Evolutionary conservation across 1,284 basidiomycete genomes (phyloP).

Genomic region (Cutaneotrichosporon cyanovorans): DNA sequence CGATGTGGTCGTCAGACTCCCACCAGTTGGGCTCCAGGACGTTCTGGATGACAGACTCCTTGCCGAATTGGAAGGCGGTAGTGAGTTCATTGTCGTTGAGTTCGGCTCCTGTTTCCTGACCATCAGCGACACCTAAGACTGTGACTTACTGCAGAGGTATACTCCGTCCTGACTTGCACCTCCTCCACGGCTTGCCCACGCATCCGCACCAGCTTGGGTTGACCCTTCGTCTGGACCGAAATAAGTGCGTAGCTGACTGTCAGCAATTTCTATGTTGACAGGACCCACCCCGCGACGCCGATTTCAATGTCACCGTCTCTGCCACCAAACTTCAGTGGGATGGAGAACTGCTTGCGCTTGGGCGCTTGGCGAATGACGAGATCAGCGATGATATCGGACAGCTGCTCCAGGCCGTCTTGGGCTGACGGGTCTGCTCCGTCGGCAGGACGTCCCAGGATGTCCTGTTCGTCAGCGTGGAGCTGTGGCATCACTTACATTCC

Average conservation of each 20-base stretch:
- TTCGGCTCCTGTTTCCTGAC: slow-evolving; percentile 40
- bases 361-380: slow-evolving; percentile 78
- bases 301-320: slow-evolving; percentile 64
- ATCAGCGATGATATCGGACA: slow-evolving; percentile 48
- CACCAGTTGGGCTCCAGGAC: slow-evolving; percentile 41
- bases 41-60: slow-evolving; percentile 34
- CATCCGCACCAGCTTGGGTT: slow-evolving; percentile 72
- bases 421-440: slow-evolving; percentile 51
- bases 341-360: slow-evolving; percentile 77
- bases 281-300: slow-evolving; percentile 74
- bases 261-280: neutral
- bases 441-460: slow-evolving; percentile 55
- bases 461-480: slow-evolving; percentile 21
- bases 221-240: slow-evolving; percentile 72
- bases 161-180: slow-evolving; percentile 60
- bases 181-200: slow-evolving; percentile 68
- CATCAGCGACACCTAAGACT: neutral
- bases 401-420: slow-evolving; percentile 59
- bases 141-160: slow-evolving; percentile 64
- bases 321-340: slow-evolving; percentile 68
- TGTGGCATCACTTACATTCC: slow-evolving; percentile 56
- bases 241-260: slow-evolving; percentile 69
- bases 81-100: slow-evolving; percentile 37
- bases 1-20: slow-evolving; percentile 25
- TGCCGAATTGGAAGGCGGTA: slow-evolving; percentile 41